Conservation (phyloP, 352 stramenopile genomes). For the Globisporangium perplexum region DNA sequence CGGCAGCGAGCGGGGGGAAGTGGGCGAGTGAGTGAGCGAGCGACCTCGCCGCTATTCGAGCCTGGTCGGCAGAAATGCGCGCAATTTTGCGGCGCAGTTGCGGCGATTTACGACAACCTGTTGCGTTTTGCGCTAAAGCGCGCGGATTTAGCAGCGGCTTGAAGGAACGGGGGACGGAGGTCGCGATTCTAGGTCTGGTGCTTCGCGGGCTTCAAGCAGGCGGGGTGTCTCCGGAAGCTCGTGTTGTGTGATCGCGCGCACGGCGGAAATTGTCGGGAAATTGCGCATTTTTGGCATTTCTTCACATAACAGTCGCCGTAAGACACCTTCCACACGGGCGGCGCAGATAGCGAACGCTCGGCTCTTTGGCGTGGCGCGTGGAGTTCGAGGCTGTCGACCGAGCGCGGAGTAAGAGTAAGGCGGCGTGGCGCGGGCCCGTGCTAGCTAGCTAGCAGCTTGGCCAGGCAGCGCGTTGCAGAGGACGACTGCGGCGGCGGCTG, state of each 20-base stretch:
- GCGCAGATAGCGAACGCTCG: neutral
- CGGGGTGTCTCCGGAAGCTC: neutral
- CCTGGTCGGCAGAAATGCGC: neutral
- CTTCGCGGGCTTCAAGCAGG: neutral
- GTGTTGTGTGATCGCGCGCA: neutral
- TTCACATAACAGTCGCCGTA: neutral
- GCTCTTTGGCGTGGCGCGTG: no score
- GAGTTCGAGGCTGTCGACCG: no score
- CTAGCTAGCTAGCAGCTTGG: no score
- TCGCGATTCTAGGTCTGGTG: neutral
- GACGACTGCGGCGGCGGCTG: no score
- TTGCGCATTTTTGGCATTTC: neutral
- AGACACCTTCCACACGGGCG: neutral
- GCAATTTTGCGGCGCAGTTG: neutral
- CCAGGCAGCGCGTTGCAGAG: no score
- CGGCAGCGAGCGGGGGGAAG: neutral
- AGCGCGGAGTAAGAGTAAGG: no score
- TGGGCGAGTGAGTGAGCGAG: no score
- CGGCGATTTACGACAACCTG: neutral
- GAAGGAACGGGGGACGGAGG: neutral
- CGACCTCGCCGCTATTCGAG: neutral
- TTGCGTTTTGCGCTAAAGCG: neutral
- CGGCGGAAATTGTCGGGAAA: neutral
- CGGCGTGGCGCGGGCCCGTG: no score
- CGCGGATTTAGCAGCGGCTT: neutral